These are phyloP conservation scores for Globisporangium echinulatum DNA, from an alignment of 352 stramenopile species.

Conservation along the genomic window DNA sequence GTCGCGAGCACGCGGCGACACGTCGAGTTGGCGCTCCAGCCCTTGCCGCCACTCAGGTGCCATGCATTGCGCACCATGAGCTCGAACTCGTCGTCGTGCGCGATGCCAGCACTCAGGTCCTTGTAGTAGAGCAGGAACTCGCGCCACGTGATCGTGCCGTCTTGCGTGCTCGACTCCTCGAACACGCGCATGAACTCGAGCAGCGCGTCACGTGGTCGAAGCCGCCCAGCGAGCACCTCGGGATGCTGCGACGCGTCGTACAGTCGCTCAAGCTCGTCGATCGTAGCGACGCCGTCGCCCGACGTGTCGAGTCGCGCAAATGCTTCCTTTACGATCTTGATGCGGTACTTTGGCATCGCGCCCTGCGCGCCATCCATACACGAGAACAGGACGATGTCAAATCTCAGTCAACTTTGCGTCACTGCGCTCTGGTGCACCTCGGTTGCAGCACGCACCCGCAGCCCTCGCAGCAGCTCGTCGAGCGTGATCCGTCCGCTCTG, in stretches of 20 bases:
- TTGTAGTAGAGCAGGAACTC: slow-evolving; percentile 91
- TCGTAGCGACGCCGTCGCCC: slow-evolving; percentile 45
- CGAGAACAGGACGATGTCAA: no score
- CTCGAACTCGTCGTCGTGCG: slow-evolving; percentile 82
- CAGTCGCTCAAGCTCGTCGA: slow-evolving; percentile 64
- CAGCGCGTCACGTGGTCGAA: slow-evolving; percentile 57
- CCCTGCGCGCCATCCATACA: slow-evolving; percentile 22
- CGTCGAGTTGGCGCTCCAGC: slow-evolving; percentile 70
- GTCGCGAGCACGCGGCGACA: slow-evolving; percentile 69
- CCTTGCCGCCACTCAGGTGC: slow-evolving; percentile 76
- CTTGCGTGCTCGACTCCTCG: slow-evolving; percentile 26
- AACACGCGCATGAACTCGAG: slow-evolving; percentile 82
- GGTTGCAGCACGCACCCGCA: slow-evolving; percentile 41
- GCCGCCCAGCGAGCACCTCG: slow-evolving; percentile 60
- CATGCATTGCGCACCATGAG: slow-evolving; percentile 83
- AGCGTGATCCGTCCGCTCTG: slow-evolving; percentile 78
- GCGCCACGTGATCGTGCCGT: slow-evolving; percentile 66
- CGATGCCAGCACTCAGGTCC: slow-evolving; percentile 76
- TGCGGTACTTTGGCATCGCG: slow-evolving; percentile 67
- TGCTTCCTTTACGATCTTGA: slow-evolving; percentile 80
- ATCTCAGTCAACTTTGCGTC: not conserved
- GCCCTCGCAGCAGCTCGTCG: slow-evolving; percentile 84
- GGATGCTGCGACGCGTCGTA: slow-evolving; percentile 82
- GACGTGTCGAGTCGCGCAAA: slow-evolving; percentile 74
- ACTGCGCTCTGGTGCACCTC: no score